Evolutionary conservation across 345 rosid species (phyloP).

Genomic region (Dipteronia sinensis): DNA sequence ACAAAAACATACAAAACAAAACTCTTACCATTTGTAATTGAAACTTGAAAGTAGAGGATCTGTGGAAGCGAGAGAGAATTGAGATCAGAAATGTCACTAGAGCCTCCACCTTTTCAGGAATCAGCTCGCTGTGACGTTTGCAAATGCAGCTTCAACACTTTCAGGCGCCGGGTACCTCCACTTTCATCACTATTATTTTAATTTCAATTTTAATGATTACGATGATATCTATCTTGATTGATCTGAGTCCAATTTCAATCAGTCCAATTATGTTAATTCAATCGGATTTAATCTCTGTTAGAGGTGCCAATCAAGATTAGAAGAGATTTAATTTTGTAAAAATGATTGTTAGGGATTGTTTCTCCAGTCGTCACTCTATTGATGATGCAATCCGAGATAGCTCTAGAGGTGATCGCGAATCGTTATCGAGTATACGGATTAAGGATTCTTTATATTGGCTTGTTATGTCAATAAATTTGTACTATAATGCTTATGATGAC

Average conservation of each 20-base stretch:
- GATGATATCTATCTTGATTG: constrained; percentile 15
- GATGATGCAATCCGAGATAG: background rate
- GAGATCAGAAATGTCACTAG: constrained; percentile 41
- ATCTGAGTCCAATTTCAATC: background rate
- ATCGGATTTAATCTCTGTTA: background rate
- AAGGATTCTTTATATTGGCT: too few relatives aligned
- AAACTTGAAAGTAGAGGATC: constrained; percentile 1
- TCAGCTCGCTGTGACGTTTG: constrained; percentile 74
- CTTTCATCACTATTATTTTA: background rate
- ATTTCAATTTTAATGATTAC: background rate
- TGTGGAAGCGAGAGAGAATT: background rate
- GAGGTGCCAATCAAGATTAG: background rate
- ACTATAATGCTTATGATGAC: background rate
- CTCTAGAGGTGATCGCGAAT: background rate
- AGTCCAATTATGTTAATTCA: background rate
- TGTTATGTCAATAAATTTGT: background rate
- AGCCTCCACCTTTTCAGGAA: constrained; percentile 75
- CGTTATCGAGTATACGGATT: background rate
- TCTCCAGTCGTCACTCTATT: background rate
- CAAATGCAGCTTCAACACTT: constrained; percentile 76
- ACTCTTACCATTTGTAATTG: background rate
- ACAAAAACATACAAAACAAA: background rate
- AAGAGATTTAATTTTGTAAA: background rate
- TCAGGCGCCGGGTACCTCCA: constrained; percentile 60
- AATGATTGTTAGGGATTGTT: background rate